Conservation (phyloP, 2,329 filamentous ascomycete species). For the Akanthomyces muscarius region DNA sequence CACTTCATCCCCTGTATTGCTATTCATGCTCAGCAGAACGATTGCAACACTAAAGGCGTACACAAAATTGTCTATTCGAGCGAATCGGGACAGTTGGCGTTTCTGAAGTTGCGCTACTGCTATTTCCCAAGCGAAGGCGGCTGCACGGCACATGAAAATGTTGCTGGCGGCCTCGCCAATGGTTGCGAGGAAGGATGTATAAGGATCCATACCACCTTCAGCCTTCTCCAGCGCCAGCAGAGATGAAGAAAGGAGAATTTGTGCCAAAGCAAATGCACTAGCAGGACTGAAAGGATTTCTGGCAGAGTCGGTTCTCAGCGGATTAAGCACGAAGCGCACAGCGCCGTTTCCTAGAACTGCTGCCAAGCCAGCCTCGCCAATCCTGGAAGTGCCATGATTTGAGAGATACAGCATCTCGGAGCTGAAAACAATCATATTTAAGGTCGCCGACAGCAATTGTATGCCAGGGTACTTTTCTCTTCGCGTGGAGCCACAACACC, state of each 20-base stretch:
- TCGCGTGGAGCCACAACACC: conserved; percentile 10
- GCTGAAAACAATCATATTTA: not conserved
- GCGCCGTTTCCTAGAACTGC: not conserved
- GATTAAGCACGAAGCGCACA: conserved; percentile 5
- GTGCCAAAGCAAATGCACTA: not conserved
- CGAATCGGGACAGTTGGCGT: not conserved
- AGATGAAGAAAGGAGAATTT: not conserved
- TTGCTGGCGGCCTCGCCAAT: not conserved
- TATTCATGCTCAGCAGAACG: not conserved
- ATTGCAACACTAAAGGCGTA: conserved; percentile 1
- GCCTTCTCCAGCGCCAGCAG: not conserved
- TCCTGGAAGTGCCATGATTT: not conserved
- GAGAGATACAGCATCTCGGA: not conserved
- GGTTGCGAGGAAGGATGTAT: not conserved
- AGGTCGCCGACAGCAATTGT: conserved; percentile 3
- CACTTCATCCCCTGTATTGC: not conserved
- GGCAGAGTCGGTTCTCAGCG: not conserved
- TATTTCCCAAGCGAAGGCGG: not conserved
- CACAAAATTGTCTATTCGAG: not conserved
- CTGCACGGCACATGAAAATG: not conserved
- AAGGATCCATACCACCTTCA: not conserved
- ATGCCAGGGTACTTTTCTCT: not conserved
- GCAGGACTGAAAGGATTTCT: not conserved
- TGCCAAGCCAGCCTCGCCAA: not conserved
- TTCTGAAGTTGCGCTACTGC: not conserved